Conservation (phyloP, 306 rosid genomes). For the Ochetophila trinervis region DNA sequence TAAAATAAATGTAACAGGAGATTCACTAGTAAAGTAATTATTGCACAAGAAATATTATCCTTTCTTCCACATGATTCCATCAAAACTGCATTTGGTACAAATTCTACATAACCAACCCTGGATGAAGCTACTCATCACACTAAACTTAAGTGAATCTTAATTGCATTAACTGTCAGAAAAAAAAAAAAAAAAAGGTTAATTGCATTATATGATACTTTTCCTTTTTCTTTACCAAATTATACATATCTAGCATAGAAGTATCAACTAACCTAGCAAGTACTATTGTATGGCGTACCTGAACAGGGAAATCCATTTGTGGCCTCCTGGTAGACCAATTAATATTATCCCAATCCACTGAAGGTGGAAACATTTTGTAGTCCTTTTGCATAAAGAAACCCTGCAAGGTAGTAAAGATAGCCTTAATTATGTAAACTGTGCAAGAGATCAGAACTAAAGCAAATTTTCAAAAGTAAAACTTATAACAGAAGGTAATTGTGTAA, state of each 20-base stretch:
- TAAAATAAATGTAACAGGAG: background rate
- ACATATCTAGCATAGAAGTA: background rate
- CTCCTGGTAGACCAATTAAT: slow-evolving; percentile 81
- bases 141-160: too few species aligned
- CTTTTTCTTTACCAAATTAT: too few species aligned
- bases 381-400: slow-evolving; percentile 99
- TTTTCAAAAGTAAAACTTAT: background rate
- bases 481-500: too few species aligned
- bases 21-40: background rate
- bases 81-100: slow-evolving; percentile 1
- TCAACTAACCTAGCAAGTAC: slow-evolving; percentile 6
- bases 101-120: background rate
- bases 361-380: slow-evolving; percentile 99
- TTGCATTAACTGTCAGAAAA: too few species aligned
- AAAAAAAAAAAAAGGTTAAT: slow-evolving; percentile 11
- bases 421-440: background rate
- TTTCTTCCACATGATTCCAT: background rate
- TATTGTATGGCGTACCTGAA: slow-evolving; percentile 59
- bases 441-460: background rate
- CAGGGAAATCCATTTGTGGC: slow-evolving; percentile 97
- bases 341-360: slow-evolving; percentile 89
- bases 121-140: background rate
- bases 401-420: slow-evolving; percentile 14
- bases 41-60: background rate
- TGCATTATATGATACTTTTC: background rate